Conservation (phyloP, 1,284 basidiomycete genomes). For the Apiotrichum sp. region DNA sequence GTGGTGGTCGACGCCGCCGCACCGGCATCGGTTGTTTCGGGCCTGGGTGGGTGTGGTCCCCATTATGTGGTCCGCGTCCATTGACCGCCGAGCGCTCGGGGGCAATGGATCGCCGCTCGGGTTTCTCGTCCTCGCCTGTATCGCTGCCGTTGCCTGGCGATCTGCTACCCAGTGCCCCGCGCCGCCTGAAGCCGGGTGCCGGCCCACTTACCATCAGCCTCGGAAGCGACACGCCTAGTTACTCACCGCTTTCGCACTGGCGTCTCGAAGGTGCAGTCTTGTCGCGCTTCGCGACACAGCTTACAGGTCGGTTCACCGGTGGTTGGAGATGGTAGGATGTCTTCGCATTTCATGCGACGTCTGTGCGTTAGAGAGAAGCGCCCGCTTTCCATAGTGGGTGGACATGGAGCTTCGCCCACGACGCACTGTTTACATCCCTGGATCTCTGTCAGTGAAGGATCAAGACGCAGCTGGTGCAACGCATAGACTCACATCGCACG, state of each 20-base stretch:
- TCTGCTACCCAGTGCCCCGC: neutral
- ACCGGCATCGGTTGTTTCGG: neutral
- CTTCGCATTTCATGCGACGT: conserved; percentile 29
- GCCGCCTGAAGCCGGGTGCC: conserved; percentile 14
- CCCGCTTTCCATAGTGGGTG: neutral
- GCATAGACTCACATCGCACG: conserved; percentile 23
- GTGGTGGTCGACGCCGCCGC: conserved; percentile 4
- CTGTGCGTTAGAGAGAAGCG: conserved; percentile 7
- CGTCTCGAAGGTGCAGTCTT: conserved; percentile 23
- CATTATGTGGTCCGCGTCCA: neutral
- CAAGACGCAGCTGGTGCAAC: neutral
- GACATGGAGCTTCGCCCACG: neutral
- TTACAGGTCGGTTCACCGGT: conserved; percentile 17
- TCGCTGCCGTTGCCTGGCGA: conserved; percentile 2
- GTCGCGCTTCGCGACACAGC: conserved; percentile 21
- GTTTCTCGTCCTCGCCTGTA: neutral
- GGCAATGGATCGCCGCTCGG: neutral
- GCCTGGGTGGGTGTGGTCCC: neutral
- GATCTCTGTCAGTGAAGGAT: neutral
- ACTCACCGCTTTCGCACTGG: conserved; percentile 27
- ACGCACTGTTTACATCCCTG: conserved; percentile 19
- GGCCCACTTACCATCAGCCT: conserved; percentile 10
- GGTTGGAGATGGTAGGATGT: conserved; percentile 4
- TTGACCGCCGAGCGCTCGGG: neutral
- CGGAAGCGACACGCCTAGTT: neutral